Conservation (phyloP, 2,329 filamentous ascomycete species). For the Paraphaeosphaeria sporulosa region DNA sequence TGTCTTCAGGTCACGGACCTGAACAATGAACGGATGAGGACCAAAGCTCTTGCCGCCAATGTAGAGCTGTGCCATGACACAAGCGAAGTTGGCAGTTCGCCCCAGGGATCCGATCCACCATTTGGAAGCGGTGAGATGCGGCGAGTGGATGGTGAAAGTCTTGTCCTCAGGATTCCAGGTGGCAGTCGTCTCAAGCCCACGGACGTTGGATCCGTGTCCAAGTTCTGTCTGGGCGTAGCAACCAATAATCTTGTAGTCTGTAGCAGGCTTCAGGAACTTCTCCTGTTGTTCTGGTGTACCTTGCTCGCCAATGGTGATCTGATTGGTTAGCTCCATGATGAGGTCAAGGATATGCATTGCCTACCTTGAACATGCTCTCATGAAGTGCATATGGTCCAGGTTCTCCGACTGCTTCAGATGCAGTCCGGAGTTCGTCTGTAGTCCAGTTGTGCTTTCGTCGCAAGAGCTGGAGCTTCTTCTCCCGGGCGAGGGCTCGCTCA, state of each 20-base stretch:
- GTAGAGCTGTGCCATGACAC: slow-evolving; percentile 80
- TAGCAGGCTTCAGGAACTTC: slow-evolving; percentile 72
- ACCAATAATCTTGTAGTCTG: slow-evolving; percentile 75
- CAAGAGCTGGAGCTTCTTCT: slow-evolving; percentile 73
- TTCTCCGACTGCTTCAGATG: slow-evolving; percentile 75
- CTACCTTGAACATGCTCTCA: slow-evolving; percentile 72
- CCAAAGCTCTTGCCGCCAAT: slow-evolving; percentile 73
- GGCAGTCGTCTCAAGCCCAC: slow-evolving; percentile 70
- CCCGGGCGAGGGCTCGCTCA: slow-evolving; percentile 72
- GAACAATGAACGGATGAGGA: slow-evolving; percentile 80
- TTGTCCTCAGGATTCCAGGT: slow-evolving; percentile 77
- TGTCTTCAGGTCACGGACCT: slow-evolving; percentile 65
- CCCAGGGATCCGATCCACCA: slow-evolving; percentile 87
- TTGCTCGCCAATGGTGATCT: slow-evolving; percentile 75
- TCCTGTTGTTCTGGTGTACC: slow-evolving; percentile 76
- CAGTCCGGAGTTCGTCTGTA: slow-evolving; percentile 67
- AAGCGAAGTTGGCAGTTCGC: slow-evolving; percentile 76
- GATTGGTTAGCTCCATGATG: slow-evolving; percentile 16
- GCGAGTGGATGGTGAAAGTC: slow-evolving; percentile 78
- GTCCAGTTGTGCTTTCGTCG: slow-evolving; percentile 72
- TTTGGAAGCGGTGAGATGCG: slow-evolving; percentile 76
- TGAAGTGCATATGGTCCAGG: slow-evolving; percentile 78
- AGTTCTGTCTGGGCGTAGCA: slow-evolving; percentile 85
- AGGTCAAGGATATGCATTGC: slow-evolving; percentile 16
- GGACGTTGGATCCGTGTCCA: slow-evolving; percentile 76